Base-by-base conservation (phyloP, 2,329 filamentous ascomycete genomes). In the Graphium sp. region DNA sequence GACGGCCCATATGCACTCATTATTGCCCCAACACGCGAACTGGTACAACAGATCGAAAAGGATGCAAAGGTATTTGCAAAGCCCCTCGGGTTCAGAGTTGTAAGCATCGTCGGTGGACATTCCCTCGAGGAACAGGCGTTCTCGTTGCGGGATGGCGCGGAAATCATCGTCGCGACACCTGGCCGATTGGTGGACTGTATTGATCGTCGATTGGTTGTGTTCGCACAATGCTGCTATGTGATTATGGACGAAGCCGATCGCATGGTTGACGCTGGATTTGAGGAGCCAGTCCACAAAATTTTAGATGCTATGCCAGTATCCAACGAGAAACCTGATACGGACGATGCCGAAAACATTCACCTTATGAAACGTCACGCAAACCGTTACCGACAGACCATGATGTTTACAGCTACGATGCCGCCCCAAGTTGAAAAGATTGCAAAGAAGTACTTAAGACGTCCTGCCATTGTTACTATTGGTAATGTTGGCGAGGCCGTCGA, bases 321-420 rank as follows among this genome's bases (percentile, higher is more conserved):
- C 28, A 95, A 98, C 52, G 82, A 93, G 52, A 98, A 95, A 52
- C 89, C 89, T 1, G 89, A 98, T 50, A 79, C 71, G 0, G 87
- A 95, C 9, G 82, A 81, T 30, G 72, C 76, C n/a, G 95, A 95
- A 87, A 76, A 74, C 41, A 66, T 71, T 33, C 78, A 79, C 42
- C 56, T 92, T 2, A 74, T 75, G 30, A 72, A 72, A 12, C 72
- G 73, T 39, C 77, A 84, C 43, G 19, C 15, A 16, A 14, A 19
- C 15, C 68, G 79, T 14, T 95, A 95, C 56, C 66, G 89, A 34
- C 87, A 98, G 52, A 98, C 89, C 0, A 98, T 98, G 89, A 98
- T 98, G 89, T 98, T 95, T 70, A 95, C 89, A 38, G 89, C 89
- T 30, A 98, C 89, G 17, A 98, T 98, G 89, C 85, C 89, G 2